Evolutionary conservation across 768 basidiomycete genomes (phyloP).

Genomic region (Rickenella mellea): DNA sequence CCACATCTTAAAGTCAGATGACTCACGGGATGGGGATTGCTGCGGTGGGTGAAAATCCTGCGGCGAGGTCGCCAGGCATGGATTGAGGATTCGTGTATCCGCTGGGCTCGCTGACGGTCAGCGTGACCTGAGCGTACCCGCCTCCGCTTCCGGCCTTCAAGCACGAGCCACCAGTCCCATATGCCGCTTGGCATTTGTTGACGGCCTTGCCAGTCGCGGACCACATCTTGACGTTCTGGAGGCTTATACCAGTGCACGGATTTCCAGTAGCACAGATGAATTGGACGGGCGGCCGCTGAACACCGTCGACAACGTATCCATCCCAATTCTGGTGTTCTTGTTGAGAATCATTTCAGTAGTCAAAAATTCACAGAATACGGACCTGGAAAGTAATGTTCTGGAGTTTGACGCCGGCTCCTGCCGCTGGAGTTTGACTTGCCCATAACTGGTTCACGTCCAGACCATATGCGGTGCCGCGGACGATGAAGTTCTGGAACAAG

Average conservation of each 20-base stretch:
- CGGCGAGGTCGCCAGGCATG: constrained; percentile 14
- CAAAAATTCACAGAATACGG: constrained; percentile 6
- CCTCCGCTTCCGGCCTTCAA: constrained; percentile 13
- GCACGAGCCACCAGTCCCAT: constrained; percentile 16
- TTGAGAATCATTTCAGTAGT: not conserved
- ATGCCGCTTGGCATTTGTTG: constrained; percentile 20
- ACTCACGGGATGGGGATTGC: constrained; percentile 18
- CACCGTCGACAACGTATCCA: constrained; percentile 17
- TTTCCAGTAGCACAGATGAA: constrained; percentile 17
- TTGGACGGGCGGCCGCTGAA: constrained; percentile 15
- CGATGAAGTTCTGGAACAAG: constrained; percentile 19
- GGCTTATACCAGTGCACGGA: constrained; percentile 17
- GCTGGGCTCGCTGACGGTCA: constrained; percentile 14
- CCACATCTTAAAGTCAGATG: not conserved
- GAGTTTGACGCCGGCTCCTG: constrained; percentile 18
- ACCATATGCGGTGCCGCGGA: constrained; percentile 19
- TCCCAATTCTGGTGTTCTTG: constrained; percentile 16
- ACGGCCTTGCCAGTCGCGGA: constrained; percentile 15
- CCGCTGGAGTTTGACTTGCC: constrained; percentile 12
- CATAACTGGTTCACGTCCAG: constrained; percentile 20
- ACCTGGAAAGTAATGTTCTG: constrained; percentile 17
- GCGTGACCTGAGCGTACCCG: constrained; percentile 15
- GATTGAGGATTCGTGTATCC: constrained; percentile 19
- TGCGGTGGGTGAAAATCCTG: constrained; percentile 15
- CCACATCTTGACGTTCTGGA: constrained; percentile 21